Base-by-base conservation (phyloP, 345 rosid genomes). In the Trapa bicornis region DNA sequence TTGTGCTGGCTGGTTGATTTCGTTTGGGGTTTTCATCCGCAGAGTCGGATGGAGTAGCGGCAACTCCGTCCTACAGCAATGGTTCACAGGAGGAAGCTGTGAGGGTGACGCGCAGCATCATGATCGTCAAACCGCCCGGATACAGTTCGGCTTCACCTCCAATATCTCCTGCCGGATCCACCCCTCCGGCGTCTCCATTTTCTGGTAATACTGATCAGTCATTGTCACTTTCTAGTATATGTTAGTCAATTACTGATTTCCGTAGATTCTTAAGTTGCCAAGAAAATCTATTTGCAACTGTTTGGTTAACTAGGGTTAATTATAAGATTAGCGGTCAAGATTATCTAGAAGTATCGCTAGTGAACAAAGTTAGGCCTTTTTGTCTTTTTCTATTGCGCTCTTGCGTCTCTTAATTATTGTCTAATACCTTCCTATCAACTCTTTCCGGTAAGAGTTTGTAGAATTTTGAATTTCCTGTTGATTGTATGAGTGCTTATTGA, bases 121-220 rank as follows among this genome's bases (percentile, higher is more conserved):
- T 84, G 96, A 89, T 92, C 64, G 74, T 92, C 16, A 92, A 85
- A 68, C 96, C 96, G 50, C 93, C 96, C 0, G 96, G 93, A 0
- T 86, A 84, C 72, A 92, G 82, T 77, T 54, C 69, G 47, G 84
- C 82, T 42, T 86, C 98, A 54, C 96, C 96, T 37, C 96, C 96
- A 57, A 88, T 67, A 5, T 92, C 98, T 12, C 98, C 96, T 0
- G 92, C 96, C 45, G 93, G 92, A 10, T 85, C 96, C 16, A 84
- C 91, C 10, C 75, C 94, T 68, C 88, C 94, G 75, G 78, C 82
- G 53, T 88, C 96, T 35, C 95, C 96, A 14, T 92, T 92, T 74
- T 82, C 96, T 22, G 96, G 98, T 89, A 80, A 58, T 45, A 41
- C 8, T 29, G 4, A n/a, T 6, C 13, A 57, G 1, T 57, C n/a